Evolutionary conservation across 1,139 yeast genomes (phyloP), one percentile per base, ranked within the genome.

Genomic region (Suhomyces yuchorum): DNA sequence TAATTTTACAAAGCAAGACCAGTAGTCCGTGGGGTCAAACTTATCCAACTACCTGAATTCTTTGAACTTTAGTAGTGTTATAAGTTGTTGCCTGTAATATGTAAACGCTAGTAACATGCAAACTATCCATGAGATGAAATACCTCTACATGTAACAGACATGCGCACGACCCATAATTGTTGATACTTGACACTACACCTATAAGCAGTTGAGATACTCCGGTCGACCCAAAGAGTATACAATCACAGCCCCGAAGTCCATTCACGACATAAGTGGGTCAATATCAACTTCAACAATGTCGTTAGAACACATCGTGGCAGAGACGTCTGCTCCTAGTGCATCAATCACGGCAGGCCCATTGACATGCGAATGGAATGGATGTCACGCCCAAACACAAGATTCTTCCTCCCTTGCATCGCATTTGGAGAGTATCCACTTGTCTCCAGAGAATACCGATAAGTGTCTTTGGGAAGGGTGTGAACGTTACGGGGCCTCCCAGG

Each of bases 381-480:
- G 79, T 55, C 52, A 49, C 6, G 53, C 57, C 17, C 52, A 56
- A 32, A 60, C 56, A 44, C 53, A 55, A 3, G 57, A 59, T 9
- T n/a, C 26, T 4, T 26, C 43, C 2, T 19, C 61, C 2, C 59
- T 73, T 19, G 75, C 70, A 14, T 57, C 62, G 17, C 78, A 73
- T 52, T 59, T 73, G 35, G 68, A 63, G 45, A 53, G 58, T 39
- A 53, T 52, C 11, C 77, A 73, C 53, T 58, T 72, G 43, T 58
- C 64, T 8, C 57, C 37, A 24, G 52, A 55, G 46, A 57, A 65
- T 11, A 58, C 58, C 39, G 33, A 53, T 3, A 51, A 57, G 4
- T 85, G 91, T 56, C 79, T 74, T 45, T 85, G 91, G 91, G 77
- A 71, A 41, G 79, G 75, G 8, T 85, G 92, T 60, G 63, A 77